Conservation (phyloP, 2,329 filamentous ascomycete genomes). For the Hypoxylon sp. region DNA sequence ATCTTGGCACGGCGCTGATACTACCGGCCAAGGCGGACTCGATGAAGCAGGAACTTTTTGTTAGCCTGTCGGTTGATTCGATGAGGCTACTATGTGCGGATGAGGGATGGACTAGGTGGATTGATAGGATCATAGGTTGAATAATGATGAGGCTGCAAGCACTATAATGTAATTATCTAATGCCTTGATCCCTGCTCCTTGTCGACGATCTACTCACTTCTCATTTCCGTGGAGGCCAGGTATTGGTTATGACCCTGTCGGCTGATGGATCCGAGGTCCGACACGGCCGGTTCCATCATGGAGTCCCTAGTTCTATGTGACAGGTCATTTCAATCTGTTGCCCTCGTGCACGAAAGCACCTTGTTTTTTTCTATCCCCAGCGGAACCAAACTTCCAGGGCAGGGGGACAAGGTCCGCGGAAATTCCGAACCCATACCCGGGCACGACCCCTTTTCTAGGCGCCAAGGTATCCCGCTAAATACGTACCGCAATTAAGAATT, state of each 20-base stretch:
- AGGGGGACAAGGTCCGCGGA: conserved; percentile 40
- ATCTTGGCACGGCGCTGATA: conserved; percentile 54
- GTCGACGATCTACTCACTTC: conserved; percentile 46
- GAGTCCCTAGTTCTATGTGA: conserved; percentile 31
- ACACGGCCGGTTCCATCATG: conserved; percentile 35
- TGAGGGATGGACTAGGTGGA: conserved; percentile 53
- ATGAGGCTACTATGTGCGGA: conserved; percentile 54
- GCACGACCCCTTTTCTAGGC: conserved; percentile 36
- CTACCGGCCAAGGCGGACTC: conserved; percentile 52
- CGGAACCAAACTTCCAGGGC: conserved; percentile 41
- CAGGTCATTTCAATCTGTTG: conserved; percentile 42
- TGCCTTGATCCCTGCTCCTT: conserved; percentile 43
- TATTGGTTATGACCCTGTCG: conserved; percentile 43
- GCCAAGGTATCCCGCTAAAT: conserved; percentile 33
- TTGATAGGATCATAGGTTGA: conserved; percentile 55
- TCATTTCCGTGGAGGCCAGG: conserved; percentile 44
- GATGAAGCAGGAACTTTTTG: conserved; percentile 53
- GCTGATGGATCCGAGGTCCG: conserved; percentile 37
- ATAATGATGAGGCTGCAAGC: conserved; percentile 47
- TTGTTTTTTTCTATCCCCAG: conserved; percentile 40
- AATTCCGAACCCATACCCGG: conserved; percentile 35
- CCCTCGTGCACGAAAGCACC: conserved; percentile 39
- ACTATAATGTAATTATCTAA: conserved; percentile 48
- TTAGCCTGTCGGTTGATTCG: conserved; percentile 53
- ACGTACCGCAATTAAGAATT: conserved; percentile 9